Base-by-base conservation (phyloP, 768 basidiomycete species). In the Jaapia argillacea region DNA sequence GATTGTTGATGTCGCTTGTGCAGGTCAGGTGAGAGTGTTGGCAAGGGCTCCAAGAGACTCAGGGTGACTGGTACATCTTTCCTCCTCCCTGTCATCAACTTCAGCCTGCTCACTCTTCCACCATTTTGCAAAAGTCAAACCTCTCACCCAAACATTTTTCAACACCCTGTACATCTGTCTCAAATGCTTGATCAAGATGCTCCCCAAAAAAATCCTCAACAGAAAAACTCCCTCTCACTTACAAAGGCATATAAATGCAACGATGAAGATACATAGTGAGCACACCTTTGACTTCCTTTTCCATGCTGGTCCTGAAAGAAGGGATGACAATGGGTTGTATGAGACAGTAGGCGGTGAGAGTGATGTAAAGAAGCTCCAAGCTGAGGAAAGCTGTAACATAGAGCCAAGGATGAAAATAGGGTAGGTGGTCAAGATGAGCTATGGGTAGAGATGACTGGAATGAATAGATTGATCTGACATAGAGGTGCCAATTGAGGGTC, bases 1-100 rank as follows among this genome's bases (percentile, higher is more conserved):
- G 73, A 72, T 51, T 76, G 79, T 58, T 75, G 79, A 52, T n/a
- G n/a, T n/a, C n/a, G n/a, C n/a, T n/a, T n/a, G n/a, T 77, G 69
- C 60, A 76, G 84, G 51, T 52, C 65, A 51, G 55, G 59, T 54
- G 49, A 49, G 36, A 46, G 39, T 27, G 36, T 55, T 55, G 52
- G 55, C 28, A 57, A 55, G 42, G 43, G 40, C n/a, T 42, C 54
- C 37, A 53, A 51, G 21, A 54, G 48, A 13, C 71, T 57, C 42
- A 68, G 84, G 27, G 60, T 61, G 23, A 57, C 85, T 25, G 56
- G 67, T 22, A 21, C n/a, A 12, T 21, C 37, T 14, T 12, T 18
- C 28, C 18, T 14, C 37, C n/a, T 22, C 23, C 14, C 33, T 33
- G 10, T 33, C 31, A 10, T 33, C 10, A 21, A 14, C 35, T 16